Base-by-base conservation (phyloP, 768 basidiomycete genomes). In the Chiua virens region DNA sequence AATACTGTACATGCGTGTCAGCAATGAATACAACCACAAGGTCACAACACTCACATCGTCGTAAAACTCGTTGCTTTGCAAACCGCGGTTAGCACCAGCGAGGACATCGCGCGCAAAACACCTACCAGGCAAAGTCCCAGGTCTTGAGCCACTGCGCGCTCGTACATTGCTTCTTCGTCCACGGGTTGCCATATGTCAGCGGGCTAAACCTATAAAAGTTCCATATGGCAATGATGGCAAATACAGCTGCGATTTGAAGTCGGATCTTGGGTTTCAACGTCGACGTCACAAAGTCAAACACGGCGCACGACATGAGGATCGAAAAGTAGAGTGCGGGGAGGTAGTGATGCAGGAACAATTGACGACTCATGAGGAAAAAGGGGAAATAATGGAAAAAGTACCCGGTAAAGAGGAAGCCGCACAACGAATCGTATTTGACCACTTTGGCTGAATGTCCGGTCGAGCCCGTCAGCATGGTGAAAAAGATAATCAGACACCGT, bases 261-360 rank as follows among this genome's bases (percentile, higher is more conserved):
- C 95, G 77, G 28, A 91, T 72, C 34, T 82, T 77, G 0, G 93
- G 91, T 28, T 86, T 79, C 8, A 98, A 71, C 1, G 79, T 78
- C 25, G 89, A 86, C 1, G 95, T 97, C 34, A 84, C 69, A 42
- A 94, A 79, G 69, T 99, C 97, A 61, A 98, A 98, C 3, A 87
- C 77, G 4, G 75, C 76, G 47, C 87, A 87, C 23, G 79, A 78
- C 21, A 92, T 75, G 13, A 99, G 80, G 58, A 92, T 83, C n/a
- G 88, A 85, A 59, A 90, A 95, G 65, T 93, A 96, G n/a, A 99
- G 76, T 0, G 95, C 93, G 0, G 96, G 97, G 73, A 98, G 88
- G 68, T 98, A 98, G 73, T 98, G 97, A 66, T 98, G 96, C 21
- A 99, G 72, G 81, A 99, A 99, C 41, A 98, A 85, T 64, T 99